phyloP scores from a whole-genome alignment of 2,329 filamentous ascomycete genomes.

The Lojkania enalia region DNA sequence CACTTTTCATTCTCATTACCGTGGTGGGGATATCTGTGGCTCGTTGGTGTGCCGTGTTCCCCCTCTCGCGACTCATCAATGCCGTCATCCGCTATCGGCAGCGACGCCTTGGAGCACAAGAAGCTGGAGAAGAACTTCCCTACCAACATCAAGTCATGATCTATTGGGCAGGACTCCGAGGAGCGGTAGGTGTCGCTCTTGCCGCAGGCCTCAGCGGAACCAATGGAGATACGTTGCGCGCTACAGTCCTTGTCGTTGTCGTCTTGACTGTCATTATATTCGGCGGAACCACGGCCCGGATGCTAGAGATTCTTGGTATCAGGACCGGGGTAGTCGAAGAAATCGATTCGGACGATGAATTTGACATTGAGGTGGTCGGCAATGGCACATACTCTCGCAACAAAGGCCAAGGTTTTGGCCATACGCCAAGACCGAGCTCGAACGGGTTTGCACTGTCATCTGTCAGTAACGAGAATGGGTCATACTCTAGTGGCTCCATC shows the following conservation, averaged over 20 bases:
- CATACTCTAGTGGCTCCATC: conserved; percentile 61
- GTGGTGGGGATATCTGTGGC: conserved; percentile 89
- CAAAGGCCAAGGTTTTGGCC: conserved; percentile 74
- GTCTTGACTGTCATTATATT: conserved; percentile 99
- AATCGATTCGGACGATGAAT: conserved; percentile 96
- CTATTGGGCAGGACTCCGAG: conserved; percentile 97
- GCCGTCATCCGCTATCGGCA: conserved; percentile 89
- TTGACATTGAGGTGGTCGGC: conserved; percentile 79
- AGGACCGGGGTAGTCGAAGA: conserved; percentile 95
- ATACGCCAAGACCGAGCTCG: conserved; percentile 63
- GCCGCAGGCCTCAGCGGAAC: conserved; percentile 84
- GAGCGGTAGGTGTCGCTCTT: conserved; percentile 92
- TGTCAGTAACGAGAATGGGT: conserved; percentile 57
- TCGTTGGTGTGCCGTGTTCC: conserved; percentile 92
- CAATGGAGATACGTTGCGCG: conserved; percentile 80
- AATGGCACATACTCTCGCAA: conserved; percentile 80
- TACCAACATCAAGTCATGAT: conserved; percentile 99
- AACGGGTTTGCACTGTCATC: conserved; percentile 61
- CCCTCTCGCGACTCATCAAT: conserved; percentile 86
- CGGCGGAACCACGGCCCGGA: conserved; percentile 92
- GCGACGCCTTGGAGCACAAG: conserved; percentile 67
- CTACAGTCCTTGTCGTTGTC: conserved; percentile 95
- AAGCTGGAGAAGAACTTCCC: conserved; percentile 84
- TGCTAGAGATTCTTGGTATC: conserved; percentile 97
- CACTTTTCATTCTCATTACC: conserved; percentile 91